phyloP scores from a whole-genome alignment of 768 basidiomycete genomes.

The Suillus hirtellus region DNA sequence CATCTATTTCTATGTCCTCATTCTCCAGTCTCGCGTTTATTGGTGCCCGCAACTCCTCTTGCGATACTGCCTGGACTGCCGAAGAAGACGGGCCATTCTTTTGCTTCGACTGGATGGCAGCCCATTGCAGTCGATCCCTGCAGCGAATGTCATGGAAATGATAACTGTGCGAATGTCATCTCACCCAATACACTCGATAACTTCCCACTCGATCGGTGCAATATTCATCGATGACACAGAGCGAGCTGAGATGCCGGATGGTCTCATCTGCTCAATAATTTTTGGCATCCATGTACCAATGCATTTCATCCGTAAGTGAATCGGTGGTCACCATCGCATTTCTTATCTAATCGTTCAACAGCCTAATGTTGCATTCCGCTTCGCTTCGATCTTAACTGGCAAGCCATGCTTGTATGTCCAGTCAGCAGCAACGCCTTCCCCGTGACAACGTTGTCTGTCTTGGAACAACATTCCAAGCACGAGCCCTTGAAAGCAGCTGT shows the following conservation, averaged over 20 bases:
- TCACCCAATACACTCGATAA: constrained; percentile 32
- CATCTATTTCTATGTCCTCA: no score
- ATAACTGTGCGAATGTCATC: no score
- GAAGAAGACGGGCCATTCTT: no score
- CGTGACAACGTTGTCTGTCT: constrained; percentile 27
- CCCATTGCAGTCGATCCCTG: no score
- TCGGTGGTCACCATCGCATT: not conserved
- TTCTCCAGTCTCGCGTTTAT: no score
- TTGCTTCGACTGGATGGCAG: no score
- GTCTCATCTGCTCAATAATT: constrained; percentile 35
- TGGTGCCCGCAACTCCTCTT: no score
- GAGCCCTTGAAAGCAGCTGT: constrained; percentile 37
- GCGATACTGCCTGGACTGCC: no score
- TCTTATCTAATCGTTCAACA: constrained; percentile 23
- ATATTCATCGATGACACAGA: constrained; percentile 39
- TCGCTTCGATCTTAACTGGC: constrained; percentile 31
- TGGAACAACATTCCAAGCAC: constrained; percentile 36
- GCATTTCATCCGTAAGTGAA: constrained; percentile 41
- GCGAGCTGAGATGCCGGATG: constrained; percentile 23
- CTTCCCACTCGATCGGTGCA: constrained; percentile 42
- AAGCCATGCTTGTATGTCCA: constrained; percentile 14
- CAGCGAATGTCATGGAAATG: no score
- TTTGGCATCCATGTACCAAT: constrained; percentile 39
- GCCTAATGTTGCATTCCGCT: constrained; percentile 42
- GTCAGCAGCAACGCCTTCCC: constrained; percentile 20